Conservation (phyloP, 345 rosid genomes). For the Arabidopsis thaliana region TAIR10.1 NC_003070.9:6611501-6612000, state of each 20-base stretch:
- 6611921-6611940: slow-evolving; percentile 92
- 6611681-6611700: slow-evolving; percentile 94
- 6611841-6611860: slow-evolving; percentile 6
- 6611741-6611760: slow-evolving; percentile 58
- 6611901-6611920: slow-evolving; percentile 48
- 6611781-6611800: slow-evolving; percentile 75
- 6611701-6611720: slow-evolving; percentile 73
- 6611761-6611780: slow-evolving; percentile 70
- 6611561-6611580: slow-evolving; percentile 72
- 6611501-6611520: slow-evolving; percentile 93
- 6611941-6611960: slow-evolving; percentile 83
- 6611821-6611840: background rate
- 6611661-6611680: slow-evolving; percentile 96
- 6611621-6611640: slow-evolving; percentile 5
- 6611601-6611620: background rate
- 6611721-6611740: slow-evolving; percentile 69
- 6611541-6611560: slow-evolving; percentile 76
- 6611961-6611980: slow-evolving; percentile 82
- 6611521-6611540: slow-evolving; percentile 85
- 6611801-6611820: slow-evolving; percentile 85
- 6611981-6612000: slow-evolving; percentile 96
- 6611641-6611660: slow-evolving; percentile 69
- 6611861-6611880: slow-evolving; percentile 1
- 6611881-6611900: background rate
- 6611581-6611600: background rate